phyloP scores from a whole-genome alignment of 73 alveolate genomes.

The Uronychia setigera region DNA sequence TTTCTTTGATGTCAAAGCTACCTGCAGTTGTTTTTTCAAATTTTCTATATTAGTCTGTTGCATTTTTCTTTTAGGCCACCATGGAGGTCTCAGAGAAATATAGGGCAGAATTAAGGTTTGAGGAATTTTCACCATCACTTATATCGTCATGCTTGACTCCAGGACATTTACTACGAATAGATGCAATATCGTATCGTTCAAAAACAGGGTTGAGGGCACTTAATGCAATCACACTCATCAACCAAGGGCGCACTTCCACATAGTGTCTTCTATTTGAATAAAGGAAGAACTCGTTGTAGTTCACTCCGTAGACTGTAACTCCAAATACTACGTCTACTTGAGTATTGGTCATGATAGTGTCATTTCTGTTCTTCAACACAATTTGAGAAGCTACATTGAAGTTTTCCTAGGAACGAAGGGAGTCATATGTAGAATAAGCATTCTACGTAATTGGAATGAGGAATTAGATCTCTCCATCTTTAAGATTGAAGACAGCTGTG shows the following conservation, averaged over 20 bases:
- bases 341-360: not conserved
- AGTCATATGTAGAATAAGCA: not conserved
- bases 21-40: constrained; percentile 4
- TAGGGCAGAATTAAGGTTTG: not conserved
- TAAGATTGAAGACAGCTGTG: not conserved
- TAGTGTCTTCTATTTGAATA: not conserved
- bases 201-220: not conserved
- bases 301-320: not conserved
- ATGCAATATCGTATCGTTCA: not conserved
- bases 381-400: not conserved
- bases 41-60: not conserved
- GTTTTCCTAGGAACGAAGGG: not conserved
- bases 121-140: not conserved
- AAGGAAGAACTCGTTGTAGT: not conserved
- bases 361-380: not conserved
- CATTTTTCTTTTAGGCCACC: constrained; percentile 18
- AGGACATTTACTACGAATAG: not conserved
- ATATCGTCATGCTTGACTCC: not conserved
- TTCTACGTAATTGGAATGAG: not conserved
- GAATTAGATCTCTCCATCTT: not conserved
- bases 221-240: not conserved
- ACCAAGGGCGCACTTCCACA: not conserved
- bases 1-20: not conserved
- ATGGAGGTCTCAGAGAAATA: not conserved
- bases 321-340: not conserved